phyloP scores from a whole-genome alignment of 106 monocot species.

The Apostasia ramifera region DNA sequence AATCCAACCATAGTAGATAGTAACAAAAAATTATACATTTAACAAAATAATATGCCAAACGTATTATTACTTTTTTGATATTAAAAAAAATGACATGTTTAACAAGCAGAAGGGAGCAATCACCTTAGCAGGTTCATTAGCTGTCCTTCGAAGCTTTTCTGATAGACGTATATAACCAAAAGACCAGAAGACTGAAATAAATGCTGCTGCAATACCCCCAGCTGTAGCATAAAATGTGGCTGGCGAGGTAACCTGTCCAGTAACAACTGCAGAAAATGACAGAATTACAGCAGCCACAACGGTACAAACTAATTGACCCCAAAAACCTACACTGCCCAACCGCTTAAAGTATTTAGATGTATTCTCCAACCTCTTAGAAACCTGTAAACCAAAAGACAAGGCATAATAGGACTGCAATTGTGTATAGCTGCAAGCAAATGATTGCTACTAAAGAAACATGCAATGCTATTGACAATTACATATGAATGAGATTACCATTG shows the following conservation, averaged over 20 bases:
- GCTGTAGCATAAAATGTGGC: conserved; percentile 86
- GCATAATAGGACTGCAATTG: not conserved
- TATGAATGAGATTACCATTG: no score
- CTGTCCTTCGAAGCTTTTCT: conserved; percentile 76
- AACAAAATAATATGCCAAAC: no score
- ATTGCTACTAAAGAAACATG: no score
- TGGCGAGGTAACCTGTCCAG: conserved; percentile 78
- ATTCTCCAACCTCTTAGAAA: conserved; percentile 70
- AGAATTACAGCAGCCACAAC: conserved; percentile 80
- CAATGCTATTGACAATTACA: no score
- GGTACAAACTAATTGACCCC: conserved; percentile 89
- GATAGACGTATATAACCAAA: conserved; percentile 95
- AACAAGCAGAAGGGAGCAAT: not conserved
- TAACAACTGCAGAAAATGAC: conserved; percentile 76
- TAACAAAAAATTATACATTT: no score
- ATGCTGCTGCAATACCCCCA: conserved; percentile 81
- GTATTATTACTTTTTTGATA: no score
- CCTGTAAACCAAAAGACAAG: conserved; percentile 26
- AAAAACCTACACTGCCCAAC: conserved; percentile 82
- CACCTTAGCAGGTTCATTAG: conserved; percentile 86
- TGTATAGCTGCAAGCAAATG: no score
- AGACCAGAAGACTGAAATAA: conserved; percentile 92
- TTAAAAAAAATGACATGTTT: no score
- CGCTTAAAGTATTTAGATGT: conserved; percentile 83
- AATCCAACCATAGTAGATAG: no score